A percentile compares a stretch with the other conserved stretches of the same genome.
phyloP scores from a whole-genome alignment of 352 stramenopile genomes.

The Phytophthora litchii region DNA sequence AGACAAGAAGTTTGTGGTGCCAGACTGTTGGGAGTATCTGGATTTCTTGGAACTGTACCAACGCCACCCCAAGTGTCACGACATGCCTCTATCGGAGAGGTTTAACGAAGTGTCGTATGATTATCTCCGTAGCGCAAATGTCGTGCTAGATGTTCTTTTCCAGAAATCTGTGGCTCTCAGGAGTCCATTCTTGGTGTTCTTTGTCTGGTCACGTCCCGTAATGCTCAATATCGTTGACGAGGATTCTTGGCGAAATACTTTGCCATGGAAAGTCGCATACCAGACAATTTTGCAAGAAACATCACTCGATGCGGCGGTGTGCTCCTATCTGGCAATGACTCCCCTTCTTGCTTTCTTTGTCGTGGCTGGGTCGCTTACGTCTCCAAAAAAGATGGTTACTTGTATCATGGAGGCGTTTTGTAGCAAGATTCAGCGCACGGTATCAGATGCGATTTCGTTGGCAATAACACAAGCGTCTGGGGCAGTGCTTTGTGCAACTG shows the following conservation, averaged over 20 bases:
- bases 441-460: constrained; percentile 28
- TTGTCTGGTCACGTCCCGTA: constrained; percentile 51
- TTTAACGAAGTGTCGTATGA: constrained; percentile 29
- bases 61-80: constrained; percentile 24
- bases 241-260: constrained; percentile 47
- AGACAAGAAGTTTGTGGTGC: constrained; percentile 25
- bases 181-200: constrained; percentile 49
- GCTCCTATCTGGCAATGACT: constrained; percentile 42
- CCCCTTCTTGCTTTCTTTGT: constrained; percentile 53
- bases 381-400: constrained; percentile 41
- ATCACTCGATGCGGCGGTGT: constrained; percentile 27
- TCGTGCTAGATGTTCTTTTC: constrained; percentile 34
- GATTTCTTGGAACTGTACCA: constrained; percentile 42
- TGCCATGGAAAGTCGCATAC: constrained; percentile 47
- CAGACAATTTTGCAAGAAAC: constrained; percentile 40
- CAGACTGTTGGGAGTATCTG: constrained; percentile 42
- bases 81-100: constrained; percentile 23
- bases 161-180: constrained; percentile 27
- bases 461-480: constrained; percentile 42
- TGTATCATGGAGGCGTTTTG: constrained; percentile 52
- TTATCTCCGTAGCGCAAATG: constrained; percentile 25
- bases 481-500: constrained; percentile 43
- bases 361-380: constrained; percentile 35
- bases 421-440: constrained; percentile 37
- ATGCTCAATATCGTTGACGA: constrained; percentile 37